phyloP scores from a whole-genome alignment of 176 grass and related monocot species.

The Carex cristatella region DNA sequence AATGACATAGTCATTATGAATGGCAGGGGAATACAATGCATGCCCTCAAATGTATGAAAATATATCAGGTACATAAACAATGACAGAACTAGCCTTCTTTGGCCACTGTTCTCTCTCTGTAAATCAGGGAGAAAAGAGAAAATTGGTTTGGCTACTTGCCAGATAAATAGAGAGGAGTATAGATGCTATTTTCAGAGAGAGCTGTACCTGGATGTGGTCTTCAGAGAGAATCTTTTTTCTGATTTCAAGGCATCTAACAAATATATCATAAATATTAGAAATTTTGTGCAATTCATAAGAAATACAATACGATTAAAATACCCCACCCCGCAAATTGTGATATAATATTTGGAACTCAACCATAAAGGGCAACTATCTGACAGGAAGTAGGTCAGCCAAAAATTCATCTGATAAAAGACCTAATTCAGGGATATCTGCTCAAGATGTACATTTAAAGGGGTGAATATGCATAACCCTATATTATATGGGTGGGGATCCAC shows the following conservation, averaged over 20 bases:
- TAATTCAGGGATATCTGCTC: background rate
- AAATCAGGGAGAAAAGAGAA: background rate
- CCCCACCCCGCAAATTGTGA: background rate
- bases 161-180: background rate
- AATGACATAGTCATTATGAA: conserved; percentile 14
- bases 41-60: background rate
- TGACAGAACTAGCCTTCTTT: background rate
- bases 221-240: conserved; percentile 53
- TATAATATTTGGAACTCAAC: background rate
- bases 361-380: background rate
- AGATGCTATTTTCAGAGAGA: background rate
- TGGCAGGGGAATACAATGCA: background rate
- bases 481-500: background rate
- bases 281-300: background rate
- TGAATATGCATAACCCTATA: background rate
- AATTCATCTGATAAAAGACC: background rate
- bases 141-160: background rate
- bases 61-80: conserved; percentile 17
- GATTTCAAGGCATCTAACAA: conserved; percentile 61
- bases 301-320: background rate
- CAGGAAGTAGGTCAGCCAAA: background rate
- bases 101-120: background rate
- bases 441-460: background rate
- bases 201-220: conserved; percentile 61
- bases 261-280: conserved; percentile 23